These are phyloP conservation scores for Aspergillus chevalieri DNA, from an alignment of 2,329 filamentous ascomycete species.

Conservation along the genomic window DNA sequence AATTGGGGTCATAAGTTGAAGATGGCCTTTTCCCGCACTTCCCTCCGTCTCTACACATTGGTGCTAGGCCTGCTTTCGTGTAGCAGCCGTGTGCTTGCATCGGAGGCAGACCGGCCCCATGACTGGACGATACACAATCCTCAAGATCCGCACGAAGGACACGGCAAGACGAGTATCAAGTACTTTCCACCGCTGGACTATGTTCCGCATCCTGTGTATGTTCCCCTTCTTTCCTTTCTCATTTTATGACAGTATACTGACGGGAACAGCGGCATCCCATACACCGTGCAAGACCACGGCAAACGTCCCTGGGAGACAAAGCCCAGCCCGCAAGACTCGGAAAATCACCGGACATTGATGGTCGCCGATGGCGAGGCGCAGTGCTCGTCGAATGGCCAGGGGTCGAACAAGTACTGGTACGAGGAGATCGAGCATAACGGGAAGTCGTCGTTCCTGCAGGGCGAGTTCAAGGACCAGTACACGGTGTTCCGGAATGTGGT, in stretches of 20 bases:
- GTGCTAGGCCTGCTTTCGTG: not conserved
- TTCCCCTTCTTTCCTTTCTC: not conserved
- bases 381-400: conserved; percentile 3
- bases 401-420: conserved; percentile 20
- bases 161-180: not conserved
- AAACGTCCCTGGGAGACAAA: conserved; percentile 13
- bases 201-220: conserved; percentile 5
- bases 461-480: conserved; percentile 22
- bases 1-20: too few relatives aligned
- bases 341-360: conserved; percentile 5
- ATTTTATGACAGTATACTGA: not conserved
- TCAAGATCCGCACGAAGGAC: not conserved
- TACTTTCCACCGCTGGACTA: conserved; percentile 5
- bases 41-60: conserved; percentile 4
- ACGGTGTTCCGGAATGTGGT: conserved; percentile 33
- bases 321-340: not conserved
- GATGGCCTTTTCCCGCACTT: not conserved
- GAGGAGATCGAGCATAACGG: conserved; percentile 24
- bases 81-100: not conserved
- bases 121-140: not conserved
- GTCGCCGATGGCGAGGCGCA: not conserved
- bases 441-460: conserved; percentile 21
- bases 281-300: conserved; percentile 11
- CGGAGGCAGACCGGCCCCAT: not conserved
- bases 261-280: conserved; percentile 14